Evolutionary conservation across 106 monocot genomes (phyloP), one percentile per base, ranked within the genome.

Genomic region (Platanthera guangdongensis): DNA sequence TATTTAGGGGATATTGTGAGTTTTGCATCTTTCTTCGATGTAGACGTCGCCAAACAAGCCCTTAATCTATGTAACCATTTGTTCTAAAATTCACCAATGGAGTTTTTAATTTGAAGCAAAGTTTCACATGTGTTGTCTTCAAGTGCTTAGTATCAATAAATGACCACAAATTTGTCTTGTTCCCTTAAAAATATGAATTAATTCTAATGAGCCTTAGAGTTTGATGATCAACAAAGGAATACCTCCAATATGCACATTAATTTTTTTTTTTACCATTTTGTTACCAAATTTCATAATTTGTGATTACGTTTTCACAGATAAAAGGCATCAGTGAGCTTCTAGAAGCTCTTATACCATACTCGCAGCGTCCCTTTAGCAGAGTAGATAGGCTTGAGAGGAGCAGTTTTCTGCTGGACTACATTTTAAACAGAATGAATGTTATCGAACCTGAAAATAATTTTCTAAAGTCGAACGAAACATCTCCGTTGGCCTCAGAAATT

Each of bases 271-370:
- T 39, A 39, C 39, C 39, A 39, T 39, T 39, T 39, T 39, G 1
- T 39, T 39, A 39, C 39, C 39, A 3, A 39, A 39, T 0, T 3
- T 39, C 0, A 39, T 39, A 39, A 39, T 55, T 14, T 55, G 13
- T 55, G 16, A 55, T 55, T 63, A 63, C 9, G 18, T 63, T 13
- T 71, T 82, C 30, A 81, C 88, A 95, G 97, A 77, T 97, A 18
- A 97, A 97, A 79, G 97, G 94, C 13, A 74, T 94, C 28, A 78
- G 87, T 12, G 94, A 94, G 63, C 84, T 97, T 21, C 89, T 97
- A 14, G 94, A 97, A 80, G 97, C 94, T 5, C 82, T 97, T 57
- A 79, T 92, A 50, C 97, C 94, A 13, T 97, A 97, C 75, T 86
- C 97, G 0, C 90, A 89, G 76, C 86, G 97, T 78, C 94, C 94